Conservation (phyloP, 306 rosid genomes). For the Rosa persica region DNA sequence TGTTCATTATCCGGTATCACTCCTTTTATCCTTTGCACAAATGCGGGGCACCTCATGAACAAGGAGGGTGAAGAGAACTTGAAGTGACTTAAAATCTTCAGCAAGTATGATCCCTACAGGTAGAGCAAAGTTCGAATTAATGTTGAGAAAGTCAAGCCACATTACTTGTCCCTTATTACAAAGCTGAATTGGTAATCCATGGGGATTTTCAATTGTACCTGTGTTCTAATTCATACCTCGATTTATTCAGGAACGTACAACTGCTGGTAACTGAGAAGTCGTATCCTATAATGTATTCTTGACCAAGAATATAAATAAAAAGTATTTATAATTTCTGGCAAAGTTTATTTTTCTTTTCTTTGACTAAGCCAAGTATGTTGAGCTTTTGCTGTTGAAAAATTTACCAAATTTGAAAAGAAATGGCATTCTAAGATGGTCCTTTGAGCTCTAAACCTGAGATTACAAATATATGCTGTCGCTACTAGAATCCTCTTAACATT, state of each 20-base stretch:
- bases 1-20: slow-evolving; percentile 7
- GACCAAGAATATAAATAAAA: neutral
- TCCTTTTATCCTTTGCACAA: neutral
- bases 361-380: neutral
- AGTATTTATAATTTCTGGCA: neutral
- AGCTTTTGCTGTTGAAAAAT: neutral
- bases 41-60: neutral
- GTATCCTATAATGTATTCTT: neutral
- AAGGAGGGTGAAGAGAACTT: neutral
- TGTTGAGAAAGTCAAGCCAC: neutral
- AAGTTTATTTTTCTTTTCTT: neutral
- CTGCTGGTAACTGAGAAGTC: neutral
- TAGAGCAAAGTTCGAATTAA: slow-evolving; percentile 8
- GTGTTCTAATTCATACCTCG: neutral
- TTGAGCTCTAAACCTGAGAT: neutral
- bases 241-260: neutral
- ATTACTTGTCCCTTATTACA: neutral
- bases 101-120: slow-evolving; percentile 3
- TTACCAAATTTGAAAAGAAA: neutral
- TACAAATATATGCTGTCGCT: neutral
- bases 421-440: neutral
- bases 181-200: neutral
- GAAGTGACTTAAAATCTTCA: slow-evolving; percentile 1
- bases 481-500: neutral
- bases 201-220: neutral